Evolutionary conservation across 192 early-diverging fungal species (phyloP).

Genomic region (Thamnidium elegans): DNA sequence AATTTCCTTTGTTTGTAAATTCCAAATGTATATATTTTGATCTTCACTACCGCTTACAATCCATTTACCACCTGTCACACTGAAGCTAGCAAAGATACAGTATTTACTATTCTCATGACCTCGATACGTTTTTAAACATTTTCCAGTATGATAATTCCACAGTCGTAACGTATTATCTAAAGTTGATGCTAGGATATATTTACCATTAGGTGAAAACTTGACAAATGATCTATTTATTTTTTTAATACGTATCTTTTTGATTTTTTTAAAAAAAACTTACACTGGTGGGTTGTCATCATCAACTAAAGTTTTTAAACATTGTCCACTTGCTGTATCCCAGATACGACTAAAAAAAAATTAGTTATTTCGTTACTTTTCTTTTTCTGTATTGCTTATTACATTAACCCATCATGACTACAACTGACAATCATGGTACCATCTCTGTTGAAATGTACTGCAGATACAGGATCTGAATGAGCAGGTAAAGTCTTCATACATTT

Average conservation of each 20-base stretch:
- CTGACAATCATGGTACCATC: conserved; percentile 97
- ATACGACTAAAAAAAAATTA: conserved; percentile 67
- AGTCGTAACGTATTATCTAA: conserved; percentile 91
- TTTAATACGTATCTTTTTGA: too few relatives aligned
- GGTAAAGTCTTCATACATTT: conserved; percentile 89
- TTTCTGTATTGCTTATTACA: conserved; percentile 52
- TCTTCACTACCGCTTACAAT: conserved; percentile 97
- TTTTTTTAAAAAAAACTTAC: conserved; percentile 35
- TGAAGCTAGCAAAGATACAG: conserved; percentile 93
- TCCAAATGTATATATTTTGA: conserved; percentile 93
- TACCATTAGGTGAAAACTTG: conserved; percentile 98
- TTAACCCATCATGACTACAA: conserved; percentile 91
- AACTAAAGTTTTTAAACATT: conserved; percentile 95
- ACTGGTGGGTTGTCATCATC: conserved; percentile 95
- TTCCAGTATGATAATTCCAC: conserved; percentile 92
- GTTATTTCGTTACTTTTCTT: neutral
- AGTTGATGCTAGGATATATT: conserved; percentile 94
- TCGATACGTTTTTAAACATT: conserved; percentile 92
- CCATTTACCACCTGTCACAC: conserved; percentile 90
- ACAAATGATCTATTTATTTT: conserved; percentile 71
- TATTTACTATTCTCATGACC: conserved; percentile 91
- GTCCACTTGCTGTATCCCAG: conserved; percentile 97
- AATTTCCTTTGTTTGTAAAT: conserved; percentile 92
- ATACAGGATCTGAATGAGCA: conserved; percentile 95
- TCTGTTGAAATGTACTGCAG: conserved; percentile 93